These are phyloP conservation scores for Podospora conica DNA, from an alignment of 495 filamentous ascomycete genomes.

Conservation along the genomic window DNA sequence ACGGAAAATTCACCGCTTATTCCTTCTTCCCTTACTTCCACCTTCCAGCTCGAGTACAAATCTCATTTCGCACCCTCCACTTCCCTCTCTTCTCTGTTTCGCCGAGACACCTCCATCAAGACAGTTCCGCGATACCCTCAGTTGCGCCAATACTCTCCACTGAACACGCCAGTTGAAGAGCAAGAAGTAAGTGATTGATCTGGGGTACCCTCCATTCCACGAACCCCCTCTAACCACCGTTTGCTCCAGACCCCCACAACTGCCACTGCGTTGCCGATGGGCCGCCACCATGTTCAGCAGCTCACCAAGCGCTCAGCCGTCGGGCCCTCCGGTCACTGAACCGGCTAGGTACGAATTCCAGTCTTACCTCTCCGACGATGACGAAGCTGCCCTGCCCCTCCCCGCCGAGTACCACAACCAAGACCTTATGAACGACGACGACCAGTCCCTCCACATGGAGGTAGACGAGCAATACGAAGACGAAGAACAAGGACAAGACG, in stretches of 20 bases:
- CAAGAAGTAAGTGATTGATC: neutral
- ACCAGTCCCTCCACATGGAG: neutral
- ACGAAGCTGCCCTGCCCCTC: neutral
- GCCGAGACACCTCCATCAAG: neutral
- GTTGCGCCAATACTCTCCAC: neutral
- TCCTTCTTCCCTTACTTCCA: too few species aligned
- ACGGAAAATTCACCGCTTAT: too few species aligned
- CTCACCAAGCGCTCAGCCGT: slow-evolving; percentile 18
- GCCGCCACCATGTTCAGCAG: slow-evolving; percentile 14
- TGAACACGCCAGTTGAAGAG: neutral
- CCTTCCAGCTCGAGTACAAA: too few species aligned
- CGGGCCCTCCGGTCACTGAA: slow-evolving; percentile 1
- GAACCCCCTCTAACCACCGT: neutral
- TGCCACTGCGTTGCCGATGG: neutral
- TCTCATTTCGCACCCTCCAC: neutral
- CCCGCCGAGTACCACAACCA: neutral
- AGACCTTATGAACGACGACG: neutral
- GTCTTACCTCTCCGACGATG: slow-evolving; percentile 23
- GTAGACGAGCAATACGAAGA: neutral
- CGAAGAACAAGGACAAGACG: neutral
- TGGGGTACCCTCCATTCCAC: neutral
- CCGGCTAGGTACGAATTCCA: slow-evolving; percentile 18
- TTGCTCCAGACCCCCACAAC: neutral
- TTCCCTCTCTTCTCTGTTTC: neutral
- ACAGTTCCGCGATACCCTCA: neutral